phyloP scores from a whole-genome alignment of 768 basidiomycete genomes.

The Kwoniella pini region DNA sequence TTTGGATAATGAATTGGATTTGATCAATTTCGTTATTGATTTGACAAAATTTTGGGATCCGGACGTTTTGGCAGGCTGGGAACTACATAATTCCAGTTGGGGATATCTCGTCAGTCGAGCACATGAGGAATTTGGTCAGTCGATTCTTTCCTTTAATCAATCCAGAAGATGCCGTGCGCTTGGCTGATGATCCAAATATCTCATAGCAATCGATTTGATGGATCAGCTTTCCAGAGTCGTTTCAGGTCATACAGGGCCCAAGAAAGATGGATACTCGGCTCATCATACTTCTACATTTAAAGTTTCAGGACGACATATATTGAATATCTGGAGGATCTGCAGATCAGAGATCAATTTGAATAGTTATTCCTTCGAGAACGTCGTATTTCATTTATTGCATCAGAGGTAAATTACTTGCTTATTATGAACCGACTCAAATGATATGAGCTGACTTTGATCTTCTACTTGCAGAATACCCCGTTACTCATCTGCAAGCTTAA shows the following conservation, averaged over 20 bases:
- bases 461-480: slow-evolving; percentile 66
- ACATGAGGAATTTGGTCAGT: slow-evolving; percentile 49
- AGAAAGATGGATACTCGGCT: slow-evolving; percentile 64
- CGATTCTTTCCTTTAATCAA: neutral
- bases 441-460: neutral
- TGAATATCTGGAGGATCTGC: slow-evolving; percentile 92
- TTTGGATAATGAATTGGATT: slow-evolving; percentile 71
- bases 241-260: slow-evolving; percentile 43
- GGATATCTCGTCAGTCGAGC: slow-evolving; percentile 80
- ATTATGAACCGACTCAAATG: slow-evolving; percentile 8
- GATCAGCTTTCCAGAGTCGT: slow-evolving; percentile 78
- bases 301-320: slow-evolving; percentile 81
- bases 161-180: no score
- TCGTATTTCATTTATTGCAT: slow-evolving; percentile 75
- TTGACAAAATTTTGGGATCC: slow-evolving; percentile 76
- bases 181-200: neutral
- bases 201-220: slow-evolving; percentile 67
- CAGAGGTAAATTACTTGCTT: slow-evolving; percentile 62
- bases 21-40: slow-evolving; percentile 76
- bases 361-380: slow-evolving; percentile 86
- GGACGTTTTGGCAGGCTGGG: slow-evolving; percentile 90
- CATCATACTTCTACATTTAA: slow-evolving; percentile 78
- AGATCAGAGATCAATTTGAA: slow-evolving; percentile 75
- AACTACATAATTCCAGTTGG: slow-evolving; percentile 84
- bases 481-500: slow-evolving; percentile 66